phyloP scores from a whole-genome alignment of 1,284 basidiomycete genomes.

The Ceratobasidium theobromae region DNA sequence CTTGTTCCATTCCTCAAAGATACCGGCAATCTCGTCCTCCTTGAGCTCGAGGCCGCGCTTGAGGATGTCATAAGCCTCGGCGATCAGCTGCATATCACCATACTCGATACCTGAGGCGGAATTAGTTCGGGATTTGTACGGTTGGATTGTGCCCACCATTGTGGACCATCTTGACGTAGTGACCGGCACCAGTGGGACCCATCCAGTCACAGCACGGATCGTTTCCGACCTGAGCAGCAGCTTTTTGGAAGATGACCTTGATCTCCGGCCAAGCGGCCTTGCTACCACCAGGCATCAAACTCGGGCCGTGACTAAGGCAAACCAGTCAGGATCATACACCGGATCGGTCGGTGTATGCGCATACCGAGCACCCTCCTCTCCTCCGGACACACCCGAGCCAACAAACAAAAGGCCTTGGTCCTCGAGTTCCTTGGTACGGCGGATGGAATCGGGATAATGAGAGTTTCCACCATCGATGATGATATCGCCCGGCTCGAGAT shows the following conservation, averaged over 20 bases:
- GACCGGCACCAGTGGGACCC: conserved; percentile 89
- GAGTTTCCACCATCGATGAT: conserved; percentile 99
- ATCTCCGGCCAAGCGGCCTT: conserved; percentile 93
- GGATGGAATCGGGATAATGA: conserved; percentile 98
- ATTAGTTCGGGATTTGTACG: conserved; percentile 29
- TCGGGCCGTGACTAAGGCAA: conserved; percentile 63
- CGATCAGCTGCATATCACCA: conserved; percentile 99
- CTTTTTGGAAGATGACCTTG: conserved; percentile 99
- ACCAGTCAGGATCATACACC: background rate
- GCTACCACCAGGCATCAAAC: conserved; percentile 99
- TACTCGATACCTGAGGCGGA: conserved; percentile 84
- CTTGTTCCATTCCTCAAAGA: conserved; percentile 94
- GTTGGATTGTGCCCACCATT: conserved; percentile 62
- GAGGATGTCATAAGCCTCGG: conserved; percentile 98
- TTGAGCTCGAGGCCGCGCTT: conserved; percentile 89
- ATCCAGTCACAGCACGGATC: conserved; percentile 99
- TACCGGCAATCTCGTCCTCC: conserved; percentile 86
- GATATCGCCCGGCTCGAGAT: conserved; percentile 76
- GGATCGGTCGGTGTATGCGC: conserved; percentile 6
- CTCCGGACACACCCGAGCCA: conserved; percentile 98
- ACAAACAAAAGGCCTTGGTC: conserved; percentile 94
- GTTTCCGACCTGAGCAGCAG: conserved; percentile 91
- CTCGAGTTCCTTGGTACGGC: conserved; percentile 92
- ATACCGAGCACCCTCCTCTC: conserved; percentile 97
- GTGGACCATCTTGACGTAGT: conserved; percentile 99